phyloP scores from a whole-genome alignment of 768 basidiomycete genomes.

The Clavulina sp. region DNA sequence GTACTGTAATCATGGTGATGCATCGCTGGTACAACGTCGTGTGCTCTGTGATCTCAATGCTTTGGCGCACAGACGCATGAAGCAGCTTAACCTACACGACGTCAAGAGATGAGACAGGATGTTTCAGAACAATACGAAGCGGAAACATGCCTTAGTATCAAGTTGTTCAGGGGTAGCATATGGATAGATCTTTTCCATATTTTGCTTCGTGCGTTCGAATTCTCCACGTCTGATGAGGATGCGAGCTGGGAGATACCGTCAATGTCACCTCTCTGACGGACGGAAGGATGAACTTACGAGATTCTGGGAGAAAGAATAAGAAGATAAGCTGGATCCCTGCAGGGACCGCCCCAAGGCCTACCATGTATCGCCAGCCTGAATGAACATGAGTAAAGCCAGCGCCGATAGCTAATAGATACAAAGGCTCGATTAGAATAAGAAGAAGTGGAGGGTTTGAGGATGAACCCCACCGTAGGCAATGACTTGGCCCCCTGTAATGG shows the following conservation, averaged over 20 bases:
- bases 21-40: slow-evolving; percentile 44
- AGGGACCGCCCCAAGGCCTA: slow-evolving; percentile 55
- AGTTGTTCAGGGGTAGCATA: slow-evolving; percentile 45
- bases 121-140: not conserved
- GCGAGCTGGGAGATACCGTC: slow-evolving; percentile 28
- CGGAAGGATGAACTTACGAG: slow-evolving; percentile 32
- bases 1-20: slow-evolving; percentile 34
- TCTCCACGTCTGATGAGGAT: slow-evolving; percentile 45
- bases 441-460: not conserved
- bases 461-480: not conserved
- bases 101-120: not conserved
- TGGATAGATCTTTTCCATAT: slow-evolving; percentile 54
- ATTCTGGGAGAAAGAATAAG: slow-evolving; percentile 56
- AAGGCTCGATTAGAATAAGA: slow-evolving; percentile 27
- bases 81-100: slow-evolving; percentile 31
- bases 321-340: slow-evolving; percentile 44
- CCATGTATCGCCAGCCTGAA: slow-evolving; percentile 73
- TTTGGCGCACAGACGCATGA: slow-evolving; percentile 39
- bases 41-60: slow-evolving; percentile 40
- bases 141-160: slow-evolving; percentile 30
- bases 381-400: slow-evolving; percentile 41
- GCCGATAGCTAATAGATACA: slow-evolving; percentile 59
- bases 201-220: slow-evolving; percentile 30
- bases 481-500: slow-evolving; percentile 56
- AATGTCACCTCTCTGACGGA: too few species aligned